Evolutionary conservation across 257 asterid species (phyloP).

Genomic region (Solanum microdontum): DNA sequence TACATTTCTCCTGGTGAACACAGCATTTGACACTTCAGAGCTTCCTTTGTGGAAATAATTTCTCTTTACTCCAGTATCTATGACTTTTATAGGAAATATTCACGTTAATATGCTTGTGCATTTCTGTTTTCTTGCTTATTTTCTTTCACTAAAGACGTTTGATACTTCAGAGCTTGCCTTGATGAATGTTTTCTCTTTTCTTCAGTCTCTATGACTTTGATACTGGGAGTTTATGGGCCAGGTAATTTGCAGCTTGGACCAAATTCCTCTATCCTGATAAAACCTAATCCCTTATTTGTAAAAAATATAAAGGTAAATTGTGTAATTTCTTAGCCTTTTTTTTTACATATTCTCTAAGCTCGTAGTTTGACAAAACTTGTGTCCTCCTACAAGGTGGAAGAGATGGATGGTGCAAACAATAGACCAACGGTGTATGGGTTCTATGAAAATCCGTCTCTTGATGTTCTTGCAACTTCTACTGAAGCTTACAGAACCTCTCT

Average conservation of each 20-base stretch:
- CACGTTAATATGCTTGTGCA: neutral
- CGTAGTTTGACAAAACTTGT: constrained; percentile 4
- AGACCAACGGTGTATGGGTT: constrained; percentile 52
- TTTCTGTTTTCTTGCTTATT: neutral
- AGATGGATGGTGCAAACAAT: constrained; percentile 22
- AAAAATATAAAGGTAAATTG: constrained; percentile 48
- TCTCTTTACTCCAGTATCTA: neutral
- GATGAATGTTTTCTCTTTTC: constrained; percentile 7
- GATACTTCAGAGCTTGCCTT: neutral
- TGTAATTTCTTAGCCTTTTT: neutral
- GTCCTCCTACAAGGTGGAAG: constrained; percentile 41
- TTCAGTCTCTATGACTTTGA: constrained; percentile 47
- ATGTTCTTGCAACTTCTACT: constrained; percentile 39
- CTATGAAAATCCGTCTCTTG: constrained; percentile 44
- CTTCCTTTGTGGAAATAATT: neutral
- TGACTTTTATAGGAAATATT: neutral
- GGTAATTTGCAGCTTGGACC: constrained; percentile 62
- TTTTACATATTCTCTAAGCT: neutral
- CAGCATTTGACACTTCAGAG: neutral
- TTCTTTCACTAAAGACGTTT: neutral
- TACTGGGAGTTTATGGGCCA: constrained; percentile 57
- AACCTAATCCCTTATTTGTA: constrained; percentile 52
- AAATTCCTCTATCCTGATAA: constrained; percentile 56
- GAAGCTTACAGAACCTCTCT: constrained; percentile 48
- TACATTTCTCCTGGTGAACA: neutral